Conservation (phyloP, 306 rosid genomes). For the Trifolium subterraneum region DNA sequence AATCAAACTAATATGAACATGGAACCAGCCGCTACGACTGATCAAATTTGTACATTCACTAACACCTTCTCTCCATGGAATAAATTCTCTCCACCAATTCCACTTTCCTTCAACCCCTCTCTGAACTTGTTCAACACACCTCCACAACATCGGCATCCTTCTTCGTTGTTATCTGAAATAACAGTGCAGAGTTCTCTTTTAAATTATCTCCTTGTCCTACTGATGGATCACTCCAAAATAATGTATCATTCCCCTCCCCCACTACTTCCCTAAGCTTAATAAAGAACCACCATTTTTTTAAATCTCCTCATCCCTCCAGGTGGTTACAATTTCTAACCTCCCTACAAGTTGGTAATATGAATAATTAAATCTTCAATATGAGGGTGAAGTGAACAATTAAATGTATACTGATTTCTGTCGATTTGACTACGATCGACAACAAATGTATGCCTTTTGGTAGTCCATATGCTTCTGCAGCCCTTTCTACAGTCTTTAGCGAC, state of each 20-base stretch:
- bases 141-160: background rate
- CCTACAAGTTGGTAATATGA: background rate
- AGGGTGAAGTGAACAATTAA: conserved; percentile 22
- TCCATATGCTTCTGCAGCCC: background rate
- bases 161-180: background rate
- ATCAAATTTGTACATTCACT: background rate
- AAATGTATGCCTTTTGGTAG: background rate
- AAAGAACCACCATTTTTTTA: background rate
- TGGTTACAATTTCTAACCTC: conserved; percentile 11
- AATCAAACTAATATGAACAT: too few relatives aligned
- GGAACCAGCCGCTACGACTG: background rate
- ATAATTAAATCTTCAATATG: conserved; percentile 18
- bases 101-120: conserved; percentile 1
- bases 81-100: background rate
- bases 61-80: background rate
- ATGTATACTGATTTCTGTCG: conserved; percentile 5
- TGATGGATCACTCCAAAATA: background rate
- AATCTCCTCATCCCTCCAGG: conserved; percentile 3
- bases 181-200: background rate
- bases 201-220: background rate
- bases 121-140: background rate
- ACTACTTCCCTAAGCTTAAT: background rate
- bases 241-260: background rate
- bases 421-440: conserved; percentile 1
- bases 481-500: background rate